phyloP scores from a whole-genome alignment of 768 basidiomycete species.

The Lactarius sp. region DNA sequence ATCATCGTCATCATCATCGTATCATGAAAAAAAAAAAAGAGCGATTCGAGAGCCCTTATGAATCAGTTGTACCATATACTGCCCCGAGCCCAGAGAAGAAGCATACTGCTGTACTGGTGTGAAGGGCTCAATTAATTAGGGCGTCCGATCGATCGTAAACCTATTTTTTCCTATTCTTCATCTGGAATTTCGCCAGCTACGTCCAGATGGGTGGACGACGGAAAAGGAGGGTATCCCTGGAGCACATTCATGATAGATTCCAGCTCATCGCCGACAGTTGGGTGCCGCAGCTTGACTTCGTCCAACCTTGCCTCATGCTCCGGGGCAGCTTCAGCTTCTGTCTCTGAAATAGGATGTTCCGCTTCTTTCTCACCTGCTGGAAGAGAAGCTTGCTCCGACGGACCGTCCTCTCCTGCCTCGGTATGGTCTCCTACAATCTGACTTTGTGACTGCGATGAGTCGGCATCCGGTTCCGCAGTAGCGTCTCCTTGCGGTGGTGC shows the following conservation, averaged over 20 bases:
- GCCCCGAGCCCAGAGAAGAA: neutral
- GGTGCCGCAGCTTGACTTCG: constrained; percentile 24
- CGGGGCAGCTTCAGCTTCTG: constrained; percentile 18
- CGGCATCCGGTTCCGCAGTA: constrained; percentile 11
- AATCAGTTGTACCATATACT: neutral
- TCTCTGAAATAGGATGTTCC: constrained; percentile 2
- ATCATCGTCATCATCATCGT: neutral
- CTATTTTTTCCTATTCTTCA: constrained; percentile 37
- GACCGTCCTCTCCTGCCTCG: constrained; percentile 12
- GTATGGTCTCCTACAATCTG: constrained; percentile 6
- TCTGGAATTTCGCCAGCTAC: constrained; percentile 48
- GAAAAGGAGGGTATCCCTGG: constrained; percentile 37
- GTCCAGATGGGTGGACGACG: constrained; percentile 21
- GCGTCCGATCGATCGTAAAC: neutral
- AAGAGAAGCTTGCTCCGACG: constrained; percentile 4
- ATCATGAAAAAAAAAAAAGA: neutral
- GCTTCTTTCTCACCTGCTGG: constrained; percentile 20
- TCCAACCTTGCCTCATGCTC: constrained; percentile 25
- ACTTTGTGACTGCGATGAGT: neutral
- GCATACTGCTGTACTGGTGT: neutral
- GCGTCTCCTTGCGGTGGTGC: constrained; percentile 5
- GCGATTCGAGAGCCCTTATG: neutral
- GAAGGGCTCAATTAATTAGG: too few species aligned
- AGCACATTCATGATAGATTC: constrained; percentile 67
- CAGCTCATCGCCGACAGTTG: constrained; percentile 39